Conservation (phyloP, 2,329 filamentous ascomycete genomes). For the Talaromyces rugulosus region DNA sequence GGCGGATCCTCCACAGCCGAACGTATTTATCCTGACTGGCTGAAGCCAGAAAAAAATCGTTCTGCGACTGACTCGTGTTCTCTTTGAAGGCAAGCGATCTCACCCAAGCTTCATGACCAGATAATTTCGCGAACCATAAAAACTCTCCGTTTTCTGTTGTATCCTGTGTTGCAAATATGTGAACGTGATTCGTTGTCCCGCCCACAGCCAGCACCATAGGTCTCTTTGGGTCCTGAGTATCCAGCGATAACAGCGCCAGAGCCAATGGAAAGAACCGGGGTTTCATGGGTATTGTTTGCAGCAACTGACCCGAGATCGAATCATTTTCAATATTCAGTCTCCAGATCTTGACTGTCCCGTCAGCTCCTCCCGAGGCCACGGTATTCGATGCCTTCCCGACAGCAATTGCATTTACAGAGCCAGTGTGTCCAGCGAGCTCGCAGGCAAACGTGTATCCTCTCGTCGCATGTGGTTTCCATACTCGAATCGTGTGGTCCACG, state of each 20-base stretch:
- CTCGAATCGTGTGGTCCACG: slow-evolving; percentile 69
- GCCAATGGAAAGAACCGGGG: slow-evolving; percentile 81
- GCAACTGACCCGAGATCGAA: slow-evolving; percentile 34
- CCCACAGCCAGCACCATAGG: slow-evolving; percentile 70
- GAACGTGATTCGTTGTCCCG: slow-evolving; percentile 77
- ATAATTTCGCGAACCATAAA: slow-evolving; percentile 68
- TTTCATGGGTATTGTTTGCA: slow-evolving; percentile 67
- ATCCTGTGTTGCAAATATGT: slow-evolving; percentile 65
- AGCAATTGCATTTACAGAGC: slow-evolving; percentile 65
- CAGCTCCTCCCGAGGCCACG: slow-evolving; percentile 59
- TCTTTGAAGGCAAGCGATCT: slow-evolving; percentile 74
- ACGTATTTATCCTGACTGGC: slow-evolving; percentile 98
- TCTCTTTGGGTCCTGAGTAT: slow-evolving; percentile 43
- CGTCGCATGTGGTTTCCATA: slow-evolving; percentile 48
- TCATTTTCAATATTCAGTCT: slow-evolving; percentile 45
- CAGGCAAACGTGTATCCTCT: slow-evolving; percentile 35
- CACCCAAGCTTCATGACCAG: slow-evolving; percentile 93
- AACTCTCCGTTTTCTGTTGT: slow-evolving; percentile 50
- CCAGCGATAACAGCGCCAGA: slow-evolving; percentile 63
- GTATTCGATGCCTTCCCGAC: slow-evolving; percentile 42
- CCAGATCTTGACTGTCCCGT: slow-evolving; percentile 66
- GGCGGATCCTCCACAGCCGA: slow-evolving; percentile 81
- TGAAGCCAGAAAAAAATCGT: slow-evolving; percentile 79
- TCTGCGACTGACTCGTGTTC: slow-evolving; percentile 52
- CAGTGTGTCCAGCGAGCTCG: slow-evolving; percentile 63